These are phyloP conservation scores for Lentinula lateritia DNA, from an alignment of 768 basidiomycete genomes.

Conservation along the genomic window DNA sequence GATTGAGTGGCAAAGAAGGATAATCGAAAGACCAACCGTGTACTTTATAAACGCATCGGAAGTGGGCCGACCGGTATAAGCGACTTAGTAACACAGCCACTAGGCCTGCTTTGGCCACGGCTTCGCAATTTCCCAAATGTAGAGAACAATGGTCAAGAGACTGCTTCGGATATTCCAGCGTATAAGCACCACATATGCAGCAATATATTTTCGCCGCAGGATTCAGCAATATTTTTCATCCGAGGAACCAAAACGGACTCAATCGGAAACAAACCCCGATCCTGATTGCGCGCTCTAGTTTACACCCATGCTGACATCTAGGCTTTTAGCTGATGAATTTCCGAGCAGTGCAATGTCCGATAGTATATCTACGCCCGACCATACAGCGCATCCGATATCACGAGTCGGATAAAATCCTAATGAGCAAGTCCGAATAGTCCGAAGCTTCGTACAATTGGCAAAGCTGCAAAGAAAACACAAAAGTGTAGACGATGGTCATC, in stretches of 20 bases:
- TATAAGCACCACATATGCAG: background rate
- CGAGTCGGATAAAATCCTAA: background rate
- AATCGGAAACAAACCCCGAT: background rate
- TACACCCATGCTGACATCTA: background rate
- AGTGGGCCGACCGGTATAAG: background rate
- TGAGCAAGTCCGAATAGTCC: background rate
- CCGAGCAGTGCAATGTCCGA: background rate
- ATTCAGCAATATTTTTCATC: background rate
- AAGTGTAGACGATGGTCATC: no score
- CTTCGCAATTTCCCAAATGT: background rate
- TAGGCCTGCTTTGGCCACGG: background rate
- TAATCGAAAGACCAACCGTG: background rate
- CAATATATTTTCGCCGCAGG: background rate
- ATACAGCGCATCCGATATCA: background rate
- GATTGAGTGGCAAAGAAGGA: background rate
- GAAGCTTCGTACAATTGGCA: background rate
- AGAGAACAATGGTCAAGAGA: background rate
- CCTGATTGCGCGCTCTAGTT: background rate
- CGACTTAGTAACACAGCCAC: background rate
- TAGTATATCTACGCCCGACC: background rate
- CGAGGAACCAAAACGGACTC: background rate
- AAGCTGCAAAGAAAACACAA: no score
- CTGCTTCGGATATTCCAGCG: background rate
- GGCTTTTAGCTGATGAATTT: background rate
- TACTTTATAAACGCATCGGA: background rate